Evolutionary conservation across 1,284 basidiomycete genomes (phyloP), one percentile per base, ranked within the genome.

Genomic region (Cerioporus squamosus): DNA sequence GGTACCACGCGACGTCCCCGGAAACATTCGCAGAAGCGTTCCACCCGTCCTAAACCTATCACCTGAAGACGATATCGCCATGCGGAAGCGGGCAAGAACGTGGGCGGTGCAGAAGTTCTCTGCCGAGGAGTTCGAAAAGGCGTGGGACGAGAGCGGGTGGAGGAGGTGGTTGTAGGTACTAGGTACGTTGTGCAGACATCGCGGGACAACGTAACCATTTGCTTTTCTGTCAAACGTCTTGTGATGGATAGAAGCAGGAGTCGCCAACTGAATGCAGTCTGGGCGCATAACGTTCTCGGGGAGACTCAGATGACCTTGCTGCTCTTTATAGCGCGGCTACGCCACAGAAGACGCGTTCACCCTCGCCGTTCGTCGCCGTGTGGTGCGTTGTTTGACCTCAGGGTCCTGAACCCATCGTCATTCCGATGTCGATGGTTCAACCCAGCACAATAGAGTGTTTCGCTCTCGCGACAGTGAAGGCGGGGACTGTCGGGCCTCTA

Each of bases 1-100:
- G 95, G 18, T 97, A 86, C 74, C 96, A 97, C 71, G 96, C 95
- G 0, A 84, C 78, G 1, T 80, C 82, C 1, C 74, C 87, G 0
- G 78, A 83, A 39, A 81, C 84, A 18, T 98, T 95, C 68, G 93
- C 94, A 0, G 75, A 78, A 6, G 83, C 83, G 3, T 79, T 98
- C 46, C 82, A 89, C 61, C 79, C 23, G 90, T 88, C 7, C 70
- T 98, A 24, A 78, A 79, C 1, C 76, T 97, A 53, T 71, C 84
- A 0, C 53, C 71, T 0, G 77, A 77, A 10, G 84, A 88, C 42
- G 84, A 88, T 53, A 63, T 81, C 12, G 81, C 77, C 4, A 83
- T 97, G 68, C 80, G 95, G 1, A 70, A 76, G 55, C 78, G 93
- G 20, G 94, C 93, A 0, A 79, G 95, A 43, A 77, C 72, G 47